These are phyloP conservation scores for Coix lacrymajobi DNA, from an alignment of 176 grass and related monocot genomes.

Conservation along the genomic window DNA sequence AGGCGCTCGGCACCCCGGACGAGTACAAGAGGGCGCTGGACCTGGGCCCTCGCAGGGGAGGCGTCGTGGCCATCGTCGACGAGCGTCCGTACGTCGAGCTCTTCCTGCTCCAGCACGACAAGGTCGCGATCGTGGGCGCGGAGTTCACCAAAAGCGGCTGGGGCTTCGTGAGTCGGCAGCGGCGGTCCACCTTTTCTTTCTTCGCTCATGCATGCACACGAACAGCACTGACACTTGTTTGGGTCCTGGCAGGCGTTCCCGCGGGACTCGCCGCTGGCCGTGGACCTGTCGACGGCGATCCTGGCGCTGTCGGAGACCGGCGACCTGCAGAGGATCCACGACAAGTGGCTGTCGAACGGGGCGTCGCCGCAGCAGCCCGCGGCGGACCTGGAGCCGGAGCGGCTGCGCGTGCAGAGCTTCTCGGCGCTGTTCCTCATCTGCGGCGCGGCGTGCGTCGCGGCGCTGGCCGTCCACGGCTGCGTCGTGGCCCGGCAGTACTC, in stretches of 20 bases:
- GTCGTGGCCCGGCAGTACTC: slow-evolving; percentile 40
- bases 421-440: slow-evolving; percentile 70
- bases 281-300: slow-evolving; percentile 80
- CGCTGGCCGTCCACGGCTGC: slow-evolving; percentile 55
- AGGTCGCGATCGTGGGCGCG: slow-evolving; percentile 53
- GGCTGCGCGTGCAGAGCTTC: slow-evolving; percentile 67
- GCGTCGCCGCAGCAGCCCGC: background rate
- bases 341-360: slow-evolving; percentile 62
- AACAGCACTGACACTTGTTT: background rate
- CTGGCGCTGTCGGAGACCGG: slow-evolving; percentile 81
- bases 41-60: slow-evolving; percentile 53
- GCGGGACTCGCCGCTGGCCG: slow-evolving; percentile 57
- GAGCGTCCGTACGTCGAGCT: slow-evolving; percentile 59
- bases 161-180: slow-evolving; percentile 83
- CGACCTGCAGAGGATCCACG: slow-evolving; percentile 70
- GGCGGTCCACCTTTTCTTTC: background rate
- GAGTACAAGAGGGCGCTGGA: slow-evolving; percentile 49
- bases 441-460: slow-evolving; percentile 52
- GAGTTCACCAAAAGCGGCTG: slow-evolving; percentile 82
- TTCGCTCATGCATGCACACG: background rate
- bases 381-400: slow-evolving; percentile 33
- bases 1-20: slow-evolving; percentile 33
- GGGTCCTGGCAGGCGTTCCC: slow-evolving; percentile 44
- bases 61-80: slow-evolving; percentile 68
- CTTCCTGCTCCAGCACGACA: slow-evolving; percentile 44